Evolutionary conservation across 306 rosid genomes (phyloP).

Genomic region (Coriaria nepalensis): DNA sequence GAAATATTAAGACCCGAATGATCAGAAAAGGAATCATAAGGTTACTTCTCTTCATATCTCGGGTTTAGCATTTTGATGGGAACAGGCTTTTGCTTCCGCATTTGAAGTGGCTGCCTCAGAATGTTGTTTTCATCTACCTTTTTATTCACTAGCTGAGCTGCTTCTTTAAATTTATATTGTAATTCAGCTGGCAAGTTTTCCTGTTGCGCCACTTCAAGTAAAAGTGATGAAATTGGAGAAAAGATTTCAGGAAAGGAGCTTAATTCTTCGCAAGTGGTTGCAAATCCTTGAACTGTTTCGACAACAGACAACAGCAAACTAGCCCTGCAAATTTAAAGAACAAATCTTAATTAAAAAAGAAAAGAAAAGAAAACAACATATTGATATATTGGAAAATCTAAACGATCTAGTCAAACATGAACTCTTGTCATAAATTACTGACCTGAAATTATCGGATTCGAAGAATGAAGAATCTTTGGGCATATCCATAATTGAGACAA

Average conservation of each 20-base stretch:
- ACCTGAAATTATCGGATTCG: conserved; percentile 59
- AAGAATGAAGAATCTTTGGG: conserved; percentile 49
- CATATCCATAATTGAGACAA: conserved; percentile 44
- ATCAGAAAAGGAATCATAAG: background rate
- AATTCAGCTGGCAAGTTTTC: conserved; percentile 36
- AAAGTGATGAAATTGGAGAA: conserved; percentile 37
- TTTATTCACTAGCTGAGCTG: conserved; percentile 35
- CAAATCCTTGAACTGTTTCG: conserved; percentile 57
- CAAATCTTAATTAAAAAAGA: background rate
- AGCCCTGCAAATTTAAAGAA: conserved; percentile 38
- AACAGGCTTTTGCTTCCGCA: conserved; percentile 79
- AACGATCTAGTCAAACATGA: background rate
- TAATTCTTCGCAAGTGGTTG: conserved; percentile 34
- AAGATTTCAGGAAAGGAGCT: conserved; percentile 80
- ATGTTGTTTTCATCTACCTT: conserved; percentile 39
- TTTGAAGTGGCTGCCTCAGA: conserved; percentile 61
- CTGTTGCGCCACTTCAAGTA: conserved; percentile 42
- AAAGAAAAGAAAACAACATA: conserved; percentile 2
- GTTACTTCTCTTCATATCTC: conserved; percentile 57
- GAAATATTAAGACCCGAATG: conserved; percentile 1
- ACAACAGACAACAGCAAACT: conserved; percentile 38
- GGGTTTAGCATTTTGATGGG: conserved; percentile 72
- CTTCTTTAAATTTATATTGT: conserved; percentile 34
- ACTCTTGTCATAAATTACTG: background rate
- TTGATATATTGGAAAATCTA: background rate